Evolutionary conservation across 2,329 filamentous ascomycete genomes (phyloP).

Genomic region (Ascochyta viciae-villosae): DNA sequence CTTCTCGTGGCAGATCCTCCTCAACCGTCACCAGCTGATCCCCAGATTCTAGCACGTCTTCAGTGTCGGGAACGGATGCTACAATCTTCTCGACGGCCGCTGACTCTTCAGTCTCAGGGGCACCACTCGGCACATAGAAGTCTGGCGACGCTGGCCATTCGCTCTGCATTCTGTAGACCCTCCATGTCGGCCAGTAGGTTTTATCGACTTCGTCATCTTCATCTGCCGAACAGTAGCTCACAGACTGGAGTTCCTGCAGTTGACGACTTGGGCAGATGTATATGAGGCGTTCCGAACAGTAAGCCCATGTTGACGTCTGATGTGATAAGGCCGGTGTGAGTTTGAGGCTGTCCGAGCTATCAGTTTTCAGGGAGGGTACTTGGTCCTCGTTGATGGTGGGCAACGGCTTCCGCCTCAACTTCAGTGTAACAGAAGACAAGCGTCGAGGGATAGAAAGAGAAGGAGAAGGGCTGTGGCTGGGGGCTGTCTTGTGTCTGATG

Average conservation of each 20-base stretch:
- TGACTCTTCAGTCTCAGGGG: not conserved
- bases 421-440: not conserved
- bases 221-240: not conserved
- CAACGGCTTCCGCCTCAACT: not conserved
- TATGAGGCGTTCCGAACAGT: slow-evolving; percentile 2
- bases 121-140: not conserved
- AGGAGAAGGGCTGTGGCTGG: not conserved
- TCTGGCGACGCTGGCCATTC: not conserved
- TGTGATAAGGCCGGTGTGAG: not conserved
- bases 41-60: not conserved
- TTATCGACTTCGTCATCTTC: not conserved
- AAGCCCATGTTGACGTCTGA: not conserved
- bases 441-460: not conserved
- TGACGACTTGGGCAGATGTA: slow-evolving; percentile 4
- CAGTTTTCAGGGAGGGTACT: not conserved
- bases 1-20: slow-evolving; percentile 1
- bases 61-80: not conserved
- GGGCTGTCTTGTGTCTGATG: not conserved
- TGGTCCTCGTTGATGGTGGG: slow-evolving; percentile 3
- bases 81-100: not conserved
- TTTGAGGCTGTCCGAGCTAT: slow-evolving; percentile 5
- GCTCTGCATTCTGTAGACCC: slow-evolving; percentile 3
- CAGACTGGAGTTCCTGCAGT: slow-evolving; percentile 6
- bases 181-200: not conserved
- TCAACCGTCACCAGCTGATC: not conserved